Evolutionary conservation across 768 basidiomycete genomes (phyloP).

Genomic region (Gloeophyllum trabeum): DNA sequence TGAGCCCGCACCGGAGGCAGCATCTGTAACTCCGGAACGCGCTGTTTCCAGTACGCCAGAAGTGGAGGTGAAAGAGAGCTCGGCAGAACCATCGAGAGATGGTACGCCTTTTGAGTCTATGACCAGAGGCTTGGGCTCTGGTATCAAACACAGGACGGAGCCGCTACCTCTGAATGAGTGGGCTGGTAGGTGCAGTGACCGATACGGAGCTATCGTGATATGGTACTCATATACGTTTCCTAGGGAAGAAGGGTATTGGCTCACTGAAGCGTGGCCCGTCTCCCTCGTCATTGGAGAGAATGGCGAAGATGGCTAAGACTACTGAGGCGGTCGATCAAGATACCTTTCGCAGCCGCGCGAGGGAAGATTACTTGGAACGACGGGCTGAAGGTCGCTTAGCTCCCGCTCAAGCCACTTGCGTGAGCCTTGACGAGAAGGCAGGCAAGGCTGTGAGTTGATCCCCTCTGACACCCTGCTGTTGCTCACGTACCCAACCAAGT

Average conservation of each 20-base stretch:
- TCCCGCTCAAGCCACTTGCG: slow-evolving; percentile 67
- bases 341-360: slow-evolving; percentile 59
- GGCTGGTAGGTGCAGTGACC: slow-evolving; percentile 62
- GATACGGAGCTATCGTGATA: too few species aligned
- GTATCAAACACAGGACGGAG: slow-evolving; percentile 47
- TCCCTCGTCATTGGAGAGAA: slow-evolving; percentile 47
- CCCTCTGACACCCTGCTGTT: slow-evolving; percentile 2
- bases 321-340: slow-evolving; percentile 41
- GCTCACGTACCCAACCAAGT: slow-evolving; percentile 30
- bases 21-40: not conserved
- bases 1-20: slow-evolving; percentile 6
- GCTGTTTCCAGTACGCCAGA: slow-evolving; percentile 1
- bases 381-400: slow-evolving; percentile 61
- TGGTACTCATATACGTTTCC: too few species aligned
- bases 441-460: slow-evolving; percentile 45
- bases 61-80: too few species aligned
- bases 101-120: too few species aligned
- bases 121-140: slow-evolving; percentile 3
- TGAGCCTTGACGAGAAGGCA: slow-evolving; percentile 61
- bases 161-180: slow-evolving; percentile 75
- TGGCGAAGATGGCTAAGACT: slow-evolving; percentile 63
- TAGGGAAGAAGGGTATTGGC: slow-evolving; percentile 76
- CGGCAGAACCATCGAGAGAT: too few species aligned
- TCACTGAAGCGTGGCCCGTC: slow-evolving; percentile 57
- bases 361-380: slow-evolving; percentile 65